Percentiles rank a stretch among this genome's conserved stretches.
Conservation (phyloP, 2,329 filamentous ascomycete species). For the Beauveria rudraprayagi region DNA sequence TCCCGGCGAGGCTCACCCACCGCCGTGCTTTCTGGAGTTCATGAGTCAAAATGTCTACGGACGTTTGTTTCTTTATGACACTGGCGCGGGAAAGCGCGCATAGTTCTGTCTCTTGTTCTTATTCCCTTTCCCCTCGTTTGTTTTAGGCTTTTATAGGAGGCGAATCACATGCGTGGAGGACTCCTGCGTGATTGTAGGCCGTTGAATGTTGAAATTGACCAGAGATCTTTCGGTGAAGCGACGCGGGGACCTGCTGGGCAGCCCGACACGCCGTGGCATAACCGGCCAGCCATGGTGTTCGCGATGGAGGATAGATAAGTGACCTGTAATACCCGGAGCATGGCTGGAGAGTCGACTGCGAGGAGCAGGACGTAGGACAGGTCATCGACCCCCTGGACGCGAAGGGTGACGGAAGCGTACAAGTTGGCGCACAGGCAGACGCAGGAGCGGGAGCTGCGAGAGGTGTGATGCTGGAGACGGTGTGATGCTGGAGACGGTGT, state of each 20-base stretch:
- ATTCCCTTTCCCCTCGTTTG: too few species aligned
- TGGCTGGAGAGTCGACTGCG: neutral
- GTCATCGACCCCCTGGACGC: neutral
- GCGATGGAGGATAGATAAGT: neutral
- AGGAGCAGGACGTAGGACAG: neutral
- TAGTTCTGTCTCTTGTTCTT: too few species aligned
- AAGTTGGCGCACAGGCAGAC: neutral
- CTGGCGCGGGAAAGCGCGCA: too few species aligned
- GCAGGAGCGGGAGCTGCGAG: neutral
- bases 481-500: neutral
- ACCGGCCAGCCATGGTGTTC: neutral
- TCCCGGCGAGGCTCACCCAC: neutral
- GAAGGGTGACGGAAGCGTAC: neutral
- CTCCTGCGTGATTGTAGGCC: neutral
- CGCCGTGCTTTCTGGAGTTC: neutral
- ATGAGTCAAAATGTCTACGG: neutral
- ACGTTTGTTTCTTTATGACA: neutral
- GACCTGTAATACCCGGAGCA: neutral
- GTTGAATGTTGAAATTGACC: neutral
- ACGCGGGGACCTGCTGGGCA: neutral
- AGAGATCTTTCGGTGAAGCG: neutral
- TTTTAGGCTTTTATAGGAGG: too few species aligned
- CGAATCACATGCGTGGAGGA: neutral
- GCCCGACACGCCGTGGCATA: neutral
- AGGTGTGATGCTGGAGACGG: neutral